Base-by-base conservation (phyloP, 2,329 filamentous ascomycete species). In the Leptoxyphium fumago region DNA sequence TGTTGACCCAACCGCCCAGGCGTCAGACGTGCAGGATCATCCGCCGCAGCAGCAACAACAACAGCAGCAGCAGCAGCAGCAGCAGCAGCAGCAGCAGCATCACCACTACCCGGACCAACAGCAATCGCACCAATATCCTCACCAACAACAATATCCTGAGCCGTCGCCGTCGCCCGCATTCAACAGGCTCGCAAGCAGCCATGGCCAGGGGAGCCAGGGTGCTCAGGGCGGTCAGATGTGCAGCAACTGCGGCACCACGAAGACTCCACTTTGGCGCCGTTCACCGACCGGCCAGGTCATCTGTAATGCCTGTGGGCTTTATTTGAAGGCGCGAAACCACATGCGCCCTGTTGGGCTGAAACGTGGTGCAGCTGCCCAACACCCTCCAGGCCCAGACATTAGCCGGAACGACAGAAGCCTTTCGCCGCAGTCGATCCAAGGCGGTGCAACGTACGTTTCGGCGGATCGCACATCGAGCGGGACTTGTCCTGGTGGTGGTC, bases 271-370 rank as follows among this genome's bases (percentile, higher is more conserved):
- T 32, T 98, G 91, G 91, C 78, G 91, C 60, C 78, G 91, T 57
- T 94, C 89, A 13, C 89, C 89, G 0, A 80, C 88, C 55, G 91
- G 91, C 28, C 83, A 86, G 44, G 95, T 87, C 26, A 96, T 98
- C 47, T 98, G 91, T 67, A 98, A 98, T 65, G 91, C 91, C 5
- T 98, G 91, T 59, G 91, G 91, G 38, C 73, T 98, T 13, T 98
- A 98, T 62, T 72, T 85, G 49, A 96, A 96, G 63, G 88, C 89
- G 9, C 78, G 91, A 52, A 96, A 96, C 60, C 83, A 89, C 49
- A 79, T 85, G 54, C 78, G 91, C 42, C 91, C 91, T 11, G 91
- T 86, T 6, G 94, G 87, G 55, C 69, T 95, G 46, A 95, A 94
- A 66, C 82, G 87, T 48, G 78, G 82, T 10, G 73, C 77, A 26